Conservation (phyloP, 2,329 filamentous ascomycete genomes). For the Alternaria sp. region DNA sequence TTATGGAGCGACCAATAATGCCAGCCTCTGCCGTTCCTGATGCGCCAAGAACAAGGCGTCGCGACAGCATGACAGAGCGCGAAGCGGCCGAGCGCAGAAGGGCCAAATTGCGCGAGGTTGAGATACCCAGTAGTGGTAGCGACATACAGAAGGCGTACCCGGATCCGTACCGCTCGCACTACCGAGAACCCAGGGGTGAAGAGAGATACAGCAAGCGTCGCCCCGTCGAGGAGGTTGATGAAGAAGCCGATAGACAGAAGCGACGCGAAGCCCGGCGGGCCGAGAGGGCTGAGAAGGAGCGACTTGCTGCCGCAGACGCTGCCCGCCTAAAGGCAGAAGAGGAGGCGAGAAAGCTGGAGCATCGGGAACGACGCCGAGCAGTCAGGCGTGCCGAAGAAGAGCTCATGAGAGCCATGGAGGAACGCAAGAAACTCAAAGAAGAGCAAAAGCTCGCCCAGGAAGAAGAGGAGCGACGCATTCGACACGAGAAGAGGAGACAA, state of each 20-base stretch:
- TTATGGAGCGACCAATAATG: slow-evolving; percentile 32
- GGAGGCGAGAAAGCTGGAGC: slow-evolving; percentile 29
- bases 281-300: slow-evolving; percentile 38
- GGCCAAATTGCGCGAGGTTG: slow-evolving; percentile 24
- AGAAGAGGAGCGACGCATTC: slow-evolving; percentile 36
- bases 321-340: slow-evolving; percentile 30
- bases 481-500: slow-evolving; percentile 34
- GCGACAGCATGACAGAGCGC: slow-evolving; percentile 42
- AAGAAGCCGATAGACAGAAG: slow-evolving; percentile 33
- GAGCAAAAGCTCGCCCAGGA: slow-evolving; percentile 28
- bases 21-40: slow-evolving; percentile 21
- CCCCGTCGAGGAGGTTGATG: slow-evolving; percentile 30
- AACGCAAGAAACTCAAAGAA: slow-evolving; percentile 26
- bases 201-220: slow-evolving; percentile 40
- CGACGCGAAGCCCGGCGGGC: slow-evolving; percentile 37
- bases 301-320: slow-evolving; percentile 33
- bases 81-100: slow-evolving; percentile 28
- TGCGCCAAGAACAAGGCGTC: slow-evolving; percentile 33
- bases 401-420: slow-evolving; percentile 24
- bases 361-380: slow-evolving; percentile 37
- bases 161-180: slow-evolving; percentile 32
- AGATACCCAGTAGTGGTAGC: slow-evolving; percentile 32
- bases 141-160: slow-evolving; percentile 36
- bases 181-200: slow-evolving; percentile 34
- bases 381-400: slow-evolving; percentile 33